Conservation (phyloP, 306 rosid species). For the Aeschynomene evenia region DNA sequence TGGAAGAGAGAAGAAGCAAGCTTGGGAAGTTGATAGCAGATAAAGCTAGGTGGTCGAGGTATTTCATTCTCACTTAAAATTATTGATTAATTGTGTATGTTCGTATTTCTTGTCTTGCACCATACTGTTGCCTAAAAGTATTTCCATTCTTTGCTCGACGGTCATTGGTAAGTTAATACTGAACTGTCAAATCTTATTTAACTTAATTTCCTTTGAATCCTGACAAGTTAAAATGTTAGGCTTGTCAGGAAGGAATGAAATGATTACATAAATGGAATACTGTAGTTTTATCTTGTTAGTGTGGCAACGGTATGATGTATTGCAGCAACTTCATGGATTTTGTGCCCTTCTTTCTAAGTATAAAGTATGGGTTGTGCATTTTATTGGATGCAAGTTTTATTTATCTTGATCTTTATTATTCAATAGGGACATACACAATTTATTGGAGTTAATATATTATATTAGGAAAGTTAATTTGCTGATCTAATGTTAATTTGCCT, state of each 20-base stretch:
- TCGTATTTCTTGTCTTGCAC: slow-evolving; percentile 4
- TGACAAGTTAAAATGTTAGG: slow-evolving; percentile 19
- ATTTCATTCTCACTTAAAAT: slow-evolving; percentile 28
- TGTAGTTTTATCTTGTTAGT: slow-evolving; percentile 15
- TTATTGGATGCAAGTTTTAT: not conserved
- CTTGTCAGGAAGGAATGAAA: slow-evolving; percentile 10
- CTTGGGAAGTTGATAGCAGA: slow-evolving; percentile 92
- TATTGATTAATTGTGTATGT: not conserved
- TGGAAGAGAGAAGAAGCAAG: slow-evolving; percentile 90
- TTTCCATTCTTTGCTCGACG: slow-evolving; percentile 2
- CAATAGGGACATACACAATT: not conserved
- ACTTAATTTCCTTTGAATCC: slow-evolving; percentile 9
- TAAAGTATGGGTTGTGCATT: not conserved
- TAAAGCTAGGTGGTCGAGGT: slow-evolving; percentile 99
- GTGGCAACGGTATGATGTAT: not conserved
- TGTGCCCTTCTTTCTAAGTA: not conserved
- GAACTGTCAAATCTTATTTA: not conserved
- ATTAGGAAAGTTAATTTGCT: slow-evolving; percentile 6
- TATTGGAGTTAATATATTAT: not conserved
- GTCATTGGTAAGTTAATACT: not conserved
- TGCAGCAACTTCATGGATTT: not conserved
- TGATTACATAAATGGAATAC: not conserved
- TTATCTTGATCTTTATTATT: not conserved
- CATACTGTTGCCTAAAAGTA: slow-evolving; percentile 8
- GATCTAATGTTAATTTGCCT: slow-evolving; percentile 18